Percentiles rank a stretch among this genome's conserved stretches.
phyloP scores from a whole-genome alignment of 2,329 filamentous ascomycete genomes.

The Aquanectria penicillioides region DNA sequence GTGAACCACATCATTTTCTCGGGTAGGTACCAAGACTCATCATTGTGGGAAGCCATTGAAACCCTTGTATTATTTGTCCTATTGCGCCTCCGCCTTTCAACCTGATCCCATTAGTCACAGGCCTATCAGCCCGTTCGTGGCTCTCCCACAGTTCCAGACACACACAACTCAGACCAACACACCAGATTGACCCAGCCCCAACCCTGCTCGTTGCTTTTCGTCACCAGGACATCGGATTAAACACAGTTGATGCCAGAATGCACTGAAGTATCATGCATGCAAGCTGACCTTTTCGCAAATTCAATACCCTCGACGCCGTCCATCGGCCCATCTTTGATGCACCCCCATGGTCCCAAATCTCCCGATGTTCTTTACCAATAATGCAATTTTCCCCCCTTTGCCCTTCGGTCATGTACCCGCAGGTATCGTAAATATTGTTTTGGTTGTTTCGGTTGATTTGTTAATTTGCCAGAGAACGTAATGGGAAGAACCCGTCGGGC shows the following conservation, averaged over 20 bases:
- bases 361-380: slow-evolving; percentile 20
- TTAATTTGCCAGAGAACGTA: slow-evolving; percentile 66
- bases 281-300: slow-evolving; percentile 31
- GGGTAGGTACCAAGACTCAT: slow-evolving; percentile 21
- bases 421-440: background rate
- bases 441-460: background rate
- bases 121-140: slow-evolving; percentile 14
- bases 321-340: slow-evolving; percentile 21
- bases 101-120: slow-evolving; percentile 27
- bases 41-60: slow-evolving; percentile 22
- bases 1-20: slow-evolving; percentile 20
- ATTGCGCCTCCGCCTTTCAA: slow-evolving; percentile 18
- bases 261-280: slow-evolving; percentile 26
- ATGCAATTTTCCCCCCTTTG: slow-evolving; percentile 13
- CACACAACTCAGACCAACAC: slow-evolving; percentile 27
- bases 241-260: slow-evolving; percentile 32
- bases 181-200: slow-evolving; percentile 31
- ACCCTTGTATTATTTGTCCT: slow-evolving; percentile 23
- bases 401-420: slow-evolving; percentile 6
- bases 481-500: slow-evolving; percentile 66
- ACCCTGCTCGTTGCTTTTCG: slow-evolving; percentile 35
- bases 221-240: slow-evolving; percentile 35
- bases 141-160: slow-evolving; percentile 9
- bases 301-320: slow-evolving; percentile 24
- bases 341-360: slow-evolving; percentile 25